Percentiles rank a stretch among this genome's conserved stretches.
Evolutionary conservation across 768 basidiomycete genomes (phyloP).

Genomic region (Lentinula guzmanii): DNA sequence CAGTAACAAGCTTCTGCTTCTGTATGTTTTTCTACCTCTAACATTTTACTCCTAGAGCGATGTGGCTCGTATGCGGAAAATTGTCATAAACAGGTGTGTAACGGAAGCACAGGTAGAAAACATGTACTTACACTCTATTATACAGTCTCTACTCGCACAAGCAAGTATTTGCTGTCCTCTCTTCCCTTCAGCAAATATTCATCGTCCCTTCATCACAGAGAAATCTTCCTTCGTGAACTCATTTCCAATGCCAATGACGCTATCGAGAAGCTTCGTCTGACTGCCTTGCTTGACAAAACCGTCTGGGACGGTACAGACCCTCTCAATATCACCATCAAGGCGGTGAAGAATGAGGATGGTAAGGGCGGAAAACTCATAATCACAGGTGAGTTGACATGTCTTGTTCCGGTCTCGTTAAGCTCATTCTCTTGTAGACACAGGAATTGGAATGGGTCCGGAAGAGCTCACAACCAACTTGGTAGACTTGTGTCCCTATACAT

Average conservation of each 20-base stretch:
- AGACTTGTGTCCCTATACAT: conserved; percentile 7
- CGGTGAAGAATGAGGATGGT: conserved; percentile 61
- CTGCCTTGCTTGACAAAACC: conserved; percentile 70
- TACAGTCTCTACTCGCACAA: conserved; percentile 77
- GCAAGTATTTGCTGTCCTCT: conserved; percentile 28
- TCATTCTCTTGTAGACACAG: conserved; percentile 58
- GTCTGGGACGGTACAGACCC: conserved; percentile 64
- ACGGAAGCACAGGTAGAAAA: background rate
- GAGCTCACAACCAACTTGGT: conserved; percentile 79
- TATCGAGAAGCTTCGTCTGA: conserved; percentile 87
- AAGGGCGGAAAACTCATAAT: conserved; percentile 70
- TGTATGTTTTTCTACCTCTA: background rate
- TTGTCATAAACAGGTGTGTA: conserved; percentile 79
- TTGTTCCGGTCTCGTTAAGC: background rate
- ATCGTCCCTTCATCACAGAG: conserved; percentile 32
- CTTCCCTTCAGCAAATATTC: background rate
- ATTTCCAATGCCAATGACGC: conserved; percentile 97
- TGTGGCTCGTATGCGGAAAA: conserved; percentile 86
- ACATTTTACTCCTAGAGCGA: conserved; percentile 58
- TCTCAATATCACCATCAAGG: conserved; percentile 88
- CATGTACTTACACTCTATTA: conserved; percentile 7
- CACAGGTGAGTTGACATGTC: conserved; percentile 41
- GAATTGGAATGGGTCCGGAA: conserved; percentile 95
- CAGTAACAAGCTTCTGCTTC: conserved; percentile 9
- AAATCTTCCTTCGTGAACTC: conserved; percentile 84